A percentile compares a stretch with the other conserved stretches of the same genome.
phyloP scores from a whole-genome alignment of 2,329 filamentous ascomycete species.

The Colletotrichum horii region DNA sequence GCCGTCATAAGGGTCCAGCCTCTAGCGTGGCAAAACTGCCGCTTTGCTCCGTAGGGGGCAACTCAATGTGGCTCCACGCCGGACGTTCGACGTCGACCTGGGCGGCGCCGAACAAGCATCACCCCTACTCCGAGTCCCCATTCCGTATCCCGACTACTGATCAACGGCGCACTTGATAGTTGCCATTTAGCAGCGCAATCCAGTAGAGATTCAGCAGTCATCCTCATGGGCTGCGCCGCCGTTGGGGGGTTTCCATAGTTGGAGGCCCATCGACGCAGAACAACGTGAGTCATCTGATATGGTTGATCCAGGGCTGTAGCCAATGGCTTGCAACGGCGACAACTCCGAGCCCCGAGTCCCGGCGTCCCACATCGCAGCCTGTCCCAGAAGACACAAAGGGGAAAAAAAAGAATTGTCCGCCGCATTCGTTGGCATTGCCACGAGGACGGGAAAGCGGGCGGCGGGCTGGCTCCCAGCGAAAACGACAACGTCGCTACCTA shows the following conservation, averaged over 20 bases:
- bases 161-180: not conserved
- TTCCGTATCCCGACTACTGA: not conserved
- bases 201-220: not conserved
- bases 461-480: not conserved
- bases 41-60: not conserved
- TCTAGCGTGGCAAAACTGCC: not conserved
- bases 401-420: not conserved
- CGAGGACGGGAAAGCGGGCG: conserved; percentile 5
- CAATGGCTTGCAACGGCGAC: not conserved
- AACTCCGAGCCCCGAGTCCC: not conserved
- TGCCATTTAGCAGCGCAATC: not conserved
- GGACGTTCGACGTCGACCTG: not conserved
- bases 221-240: not conserved
- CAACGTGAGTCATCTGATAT: conserved; percentile 9
- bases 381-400: not conserved
- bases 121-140: conserved; percentile 15
- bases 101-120: conserved; percentile 16
- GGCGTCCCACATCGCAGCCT: not conserved
- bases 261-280: not conserved
- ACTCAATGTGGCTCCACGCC: not conserved
- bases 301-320: not conserved
- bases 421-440: not conserved
- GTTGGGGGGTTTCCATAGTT: not conserved
- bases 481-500: not conserved
- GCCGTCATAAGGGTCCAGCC: not conserved